Conservation (phyloP, 2,329 filamentous ascomycete species). For the Clarireedia monteithiana region DNA sequence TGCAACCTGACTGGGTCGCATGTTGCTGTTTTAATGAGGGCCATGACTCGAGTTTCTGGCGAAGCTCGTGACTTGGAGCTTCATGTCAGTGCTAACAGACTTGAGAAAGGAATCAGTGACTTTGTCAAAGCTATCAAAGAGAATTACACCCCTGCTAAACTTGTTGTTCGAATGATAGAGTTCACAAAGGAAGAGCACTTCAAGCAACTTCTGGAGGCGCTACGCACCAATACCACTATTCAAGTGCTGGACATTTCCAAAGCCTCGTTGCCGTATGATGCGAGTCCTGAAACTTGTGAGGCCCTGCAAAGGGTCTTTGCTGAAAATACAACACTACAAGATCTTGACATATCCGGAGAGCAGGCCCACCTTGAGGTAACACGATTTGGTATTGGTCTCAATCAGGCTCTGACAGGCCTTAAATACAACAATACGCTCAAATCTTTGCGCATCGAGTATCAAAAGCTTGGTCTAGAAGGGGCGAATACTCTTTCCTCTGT, state of each 20-base stretch:
- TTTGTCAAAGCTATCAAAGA: constrained; percentile 43
- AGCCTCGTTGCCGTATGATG: constrained; percentile 61
- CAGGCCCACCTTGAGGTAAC: constrained; percentile 64
- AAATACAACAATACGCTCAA: constrained; percentile 55
- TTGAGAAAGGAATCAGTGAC: constrained; percentile 42
- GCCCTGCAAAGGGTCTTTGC: constrained; percentile 57
- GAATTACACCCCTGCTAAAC: constrained; percentile 49
- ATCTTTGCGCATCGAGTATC: constrained; percentile 56
- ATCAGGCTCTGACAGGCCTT: constrained; percentile 55
- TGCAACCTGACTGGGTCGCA: constrained; percentile 58
- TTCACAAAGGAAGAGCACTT: constrained; percentile 41
- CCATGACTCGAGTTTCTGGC: constrained; percentile 46
- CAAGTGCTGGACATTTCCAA: constrained; percentile 62
- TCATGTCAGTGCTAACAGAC: constrained; percentile 50
- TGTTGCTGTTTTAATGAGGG: constrained; percentile 56
- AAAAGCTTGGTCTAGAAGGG: constrained; percentile 61
- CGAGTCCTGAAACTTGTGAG: constrained; percentile 57
- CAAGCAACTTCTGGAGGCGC: constrained; percentile 51
- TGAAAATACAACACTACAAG: constrained; percentile 57
- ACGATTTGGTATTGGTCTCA: constrained; percentile 60
- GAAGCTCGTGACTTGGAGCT: constrained; percentile 52
- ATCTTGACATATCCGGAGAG: constrained; percentile 64
- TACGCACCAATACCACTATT: constrained; percentile 55
- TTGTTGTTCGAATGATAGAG: constrained; percentile 62
- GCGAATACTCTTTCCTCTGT: constrained; percentile 63